Percentiles rank a stretch among this genome's conserved stretches.
phyloP scores from a whole-genome alignment of 257 asterid species.

The Nicotiana tomentosiformis region DNA sequence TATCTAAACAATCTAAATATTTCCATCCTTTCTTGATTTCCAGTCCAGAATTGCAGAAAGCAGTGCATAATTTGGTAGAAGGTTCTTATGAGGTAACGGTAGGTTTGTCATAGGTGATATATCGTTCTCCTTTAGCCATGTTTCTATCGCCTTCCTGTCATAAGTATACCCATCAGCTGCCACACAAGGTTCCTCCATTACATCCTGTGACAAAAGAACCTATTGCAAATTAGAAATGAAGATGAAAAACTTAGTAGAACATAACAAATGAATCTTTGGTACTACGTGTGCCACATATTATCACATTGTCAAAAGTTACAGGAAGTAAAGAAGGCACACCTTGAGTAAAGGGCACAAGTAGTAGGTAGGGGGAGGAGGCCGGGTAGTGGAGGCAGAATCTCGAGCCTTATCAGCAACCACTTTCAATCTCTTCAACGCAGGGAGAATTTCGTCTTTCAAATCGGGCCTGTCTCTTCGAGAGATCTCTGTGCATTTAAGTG shows the following conservation, averaged over 20 bases:
- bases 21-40: slow-evolving; percentile 39
- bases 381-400: slow-evolving; percentile 18
- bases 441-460: slow-evolving; percentile 49
- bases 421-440: slow-evolving; percentile 56
- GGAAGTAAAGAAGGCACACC: slow-evolving; percentile 26
- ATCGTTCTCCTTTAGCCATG: slow-evolving; percentile 51
- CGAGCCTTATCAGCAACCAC: slow-evolving; percentile 40
- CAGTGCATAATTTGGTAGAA: slow-evolving; percentile 62
- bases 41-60: slow-evolving; percentile 79
- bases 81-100: slow-evolving; percentile 51
- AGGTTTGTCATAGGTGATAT: slow-evolving; percentile 59
- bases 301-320: background rate
- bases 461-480: slow-evolving; percentile 64
- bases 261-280: background rate
- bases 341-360: slow-evolving; percentile 71
- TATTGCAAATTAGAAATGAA: background rate
- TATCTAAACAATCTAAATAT: background rate
- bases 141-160: slow-evolving; percentile 60
- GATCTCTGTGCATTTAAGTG: slow-evolving; percentile 67
- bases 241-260: background rate
- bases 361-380: slow-evolving; percentile 48
- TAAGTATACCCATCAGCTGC: slow-evolving; percentile 93
- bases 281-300: background rate
- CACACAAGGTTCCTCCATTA: slow-evolving; percentile 81
- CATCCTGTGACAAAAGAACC: slow-evolving; percentile 42